Conservation (phyloP, 2,329 filamentous ascomycete genomes). For the Talaromyces sp. region DNA sequence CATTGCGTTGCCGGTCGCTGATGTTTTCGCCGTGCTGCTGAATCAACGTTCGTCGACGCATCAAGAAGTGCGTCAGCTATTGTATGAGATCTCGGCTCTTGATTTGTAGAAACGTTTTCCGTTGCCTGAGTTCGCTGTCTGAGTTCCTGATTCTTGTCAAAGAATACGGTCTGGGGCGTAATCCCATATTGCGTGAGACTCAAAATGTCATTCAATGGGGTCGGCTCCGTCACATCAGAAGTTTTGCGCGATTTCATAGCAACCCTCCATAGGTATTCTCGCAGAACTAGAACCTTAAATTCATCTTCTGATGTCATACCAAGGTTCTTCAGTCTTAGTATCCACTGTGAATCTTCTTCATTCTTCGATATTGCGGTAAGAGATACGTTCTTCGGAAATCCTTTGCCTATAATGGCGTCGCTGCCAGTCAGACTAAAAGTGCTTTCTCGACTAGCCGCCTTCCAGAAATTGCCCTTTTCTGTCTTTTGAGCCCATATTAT, state of each 20-base stretch:
- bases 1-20: constrained; percentile 40
- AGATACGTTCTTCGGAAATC: constrained; percentile 53
- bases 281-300: constrained; percentile 76
- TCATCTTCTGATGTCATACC: constrained; percentile 83
- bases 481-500: constrained; percentile 79
- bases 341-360: constrained; percentile 91
- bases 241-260: constrained; percentile 66
- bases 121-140: constrained; percentile 32
- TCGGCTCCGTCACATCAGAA: constrained; percentile 29
- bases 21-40: constrained; percentile 50
- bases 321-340: constrained; percentile 77
- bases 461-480: constrained; percentile 86
- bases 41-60: constrained; percentile 83
- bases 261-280: constrained; percentile 88
- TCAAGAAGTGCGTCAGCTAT: constrained; percentile 89
- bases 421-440: constrained; percentile 60
- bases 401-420: constrained; percentile 48
- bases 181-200: constrained; percentile 72
- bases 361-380: constrained; percentile 68
- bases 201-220: constrained; percentile 66
- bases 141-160: constrained; percentile 69
- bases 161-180: constrained; percentile 84
- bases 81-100: constrained; percentile 60
- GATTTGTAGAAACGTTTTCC: constrained; percentile 27
- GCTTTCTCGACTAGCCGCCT: constrained; percentile 65